Conservation (phyloP, 2,329 filamentous ascomycete species). For the Zasmidium angulare region DNA sequence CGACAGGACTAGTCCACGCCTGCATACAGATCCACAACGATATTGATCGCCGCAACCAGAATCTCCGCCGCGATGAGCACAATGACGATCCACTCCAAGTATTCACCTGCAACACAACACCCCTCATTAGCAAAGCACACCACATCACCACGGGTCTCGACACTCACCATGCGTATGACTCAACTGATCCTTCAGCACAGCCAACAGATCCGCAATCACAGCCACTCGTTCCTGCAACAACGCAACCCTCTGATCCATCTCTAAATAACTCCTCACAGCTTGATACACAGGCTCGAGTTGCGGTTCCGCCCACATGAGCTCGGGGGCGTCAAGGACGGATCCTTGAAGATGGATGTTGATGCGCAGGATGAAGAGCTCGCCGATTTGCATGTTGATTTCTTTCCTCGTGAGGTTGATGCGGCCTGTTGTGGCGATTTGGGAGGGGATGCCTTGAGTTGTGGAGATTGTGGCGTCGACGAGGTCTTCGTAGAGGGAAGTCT, state of each 20-base stretch:
- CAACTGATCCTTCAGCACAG: conserved; percentile 91
- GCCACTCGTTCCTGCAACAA: conserved; percentile 86
- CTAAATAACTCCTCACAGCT: conserved; percentile 89
- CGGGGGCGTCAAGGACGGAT: conserved; percentile 91
- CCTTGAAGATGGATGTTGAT: conserved; percentile 99
- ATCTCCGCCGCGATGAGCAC: conserved; percentile 95
- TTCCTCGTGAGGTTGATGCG: conserved; percentile 84
- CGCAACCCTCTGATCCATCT: conserved; percentile 94
- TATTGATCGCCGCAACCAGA: conserved; percentile 80
- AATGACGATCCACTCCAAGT: conserved; percentile 68
- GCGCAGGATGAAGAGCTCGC: conserved; percentile 93
- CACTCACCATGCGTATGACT: conserved; percentile 88
- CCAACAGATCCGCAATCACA: conserved; percentile 89
- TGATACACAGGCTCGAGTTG: conserved; percentile 96
- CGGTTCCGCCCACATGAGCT: conserved; percentile 97
- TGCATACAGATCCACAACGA: conserved; percentile 88
- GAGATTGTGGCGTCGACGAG: conserved; percentile 92
- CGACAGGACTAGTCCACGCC: conserved; percentile 29
- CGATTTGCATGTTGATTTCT: conserved; percentile 99
- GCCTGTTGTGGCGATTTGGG: conserved; percentile 87
- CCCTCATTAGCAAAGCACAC: conserved; percentile 1
- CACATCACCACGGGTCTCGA: background rate
- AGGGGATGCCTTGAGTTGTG: conserved; percentile 86
- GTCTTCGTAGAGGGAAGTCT: conserved; percentile 95
- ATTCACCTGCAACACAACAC: conserved; percentile 39